phyloP scores from a whole-genome alignment of 306 rosid genomes.

The Begonia loranthoides region DNA sequence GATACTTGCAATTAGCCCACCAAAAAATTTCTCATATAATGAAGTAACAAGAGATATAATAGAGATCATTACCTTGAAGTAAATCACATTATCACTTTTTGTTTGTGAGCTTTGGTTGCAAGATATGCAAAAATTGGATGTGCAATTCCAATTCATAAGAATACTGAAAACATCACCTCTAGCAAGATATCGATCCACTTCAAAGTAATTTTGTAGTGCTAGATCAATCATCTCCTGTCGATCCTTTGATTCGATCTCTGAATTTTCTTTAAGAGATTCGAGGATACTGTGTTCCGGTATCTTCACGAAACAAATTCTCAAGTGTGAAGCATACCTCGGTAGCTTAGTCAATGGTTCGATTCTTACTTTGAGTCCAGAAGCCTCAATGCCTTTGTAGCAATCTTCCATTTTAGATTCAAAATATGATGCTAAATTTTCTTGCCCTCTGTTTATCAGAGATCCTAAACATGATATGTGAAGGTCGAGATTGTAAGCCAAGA shows the following conservation, averaged over 20 bases:
- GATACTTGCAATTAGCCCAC: slow-evolving; percentile 20
- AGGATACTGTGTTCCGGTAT: slow-evolving; percentile 67
- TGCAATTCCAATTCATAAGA: slow-evolving; percentile 57
- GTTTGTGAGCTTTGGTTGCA: slow-evolving; percentile 36
- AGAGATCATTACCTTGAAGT: slow-evolving; percentile 57
- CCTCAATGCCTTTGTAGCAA: slow-evolving; percentile 13
- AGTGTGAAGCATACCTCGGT: slow-evolving; percentile 63
- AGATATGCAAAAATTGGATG: slow-evolving; percentile 48
- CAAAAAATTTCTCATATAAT: slow-evolving; percentile 5
- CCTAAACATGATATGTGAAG: slow-evolving; percentile 68
- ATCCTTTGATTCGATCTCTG: slow-evolving; percentile 48
- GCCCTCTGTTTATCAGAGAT: slow-evolving; percentile 42
- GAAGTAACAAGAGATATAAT: background rate
- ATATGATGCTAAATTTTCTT: slow-evolving; percentile 43
- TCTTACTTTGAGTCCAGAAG: slow-evolving; percentile 29
- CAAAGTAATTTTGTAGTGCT: slow-evolving; percentile 62
- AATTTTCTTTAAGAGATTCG: slow-evolving; percentile 49
- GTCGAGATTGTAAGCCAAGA: slow-evolving; percentile 68
- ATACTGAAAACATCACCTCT: slow-evolving; percentile 65
- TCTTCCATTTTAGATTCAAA: slow-evolving; percentile 39
- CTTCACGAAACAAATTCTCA: slow-evolving; percentile 78
- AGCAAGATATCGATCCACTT: slow-evolving; percentile 67
- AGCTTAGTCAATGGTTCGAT: slow-evolving; percentile 32
- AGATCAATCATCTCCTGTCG: slow-evolving; percentile 72
- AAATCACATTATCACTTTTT: slow-evolving; percentile 31